Evolutionary conservation across 108 stramenopile species (phyloP).

Genomic region (Conticribra guillardii): DNA sequence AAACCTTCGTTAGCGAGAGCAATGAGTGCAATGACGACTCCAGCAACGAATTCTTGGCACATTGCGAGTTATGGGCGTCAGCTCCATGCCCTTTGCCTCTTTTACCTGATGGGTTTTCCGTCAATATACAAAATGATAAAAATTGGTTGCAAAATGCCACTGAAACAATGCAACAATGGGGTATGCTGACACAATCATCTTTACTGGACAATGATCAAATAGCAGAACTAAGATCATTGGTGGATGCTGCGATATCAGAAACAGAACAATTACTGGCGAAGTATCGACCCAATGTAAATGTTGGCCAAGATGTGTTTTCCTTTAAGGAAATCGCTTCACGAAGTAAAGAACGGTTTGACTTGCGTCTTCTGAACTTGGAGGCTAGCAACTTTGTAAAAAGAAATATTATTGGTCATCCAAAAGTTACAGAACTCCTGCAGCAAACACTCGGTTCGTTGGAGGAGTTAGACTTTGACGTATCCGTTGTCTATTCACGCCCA

Average conservation of each 20-base stretch:
- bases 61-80: slow-evolving; percentile 57
- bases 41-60: background rate
- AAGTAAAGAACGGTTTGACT: slow-evolving; percentile 57
- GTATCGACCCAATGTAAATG: slow-evolving; percentile 45
- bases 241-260: slow-evolving; percentile 29
- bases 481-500: slow-evolving; percentile 66
- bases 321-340: slow-evolving; percentile 70
- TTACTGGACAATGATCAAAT: slow-evolving; percentile 27
- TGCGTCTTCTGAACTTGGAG: slow-evolving; percentile 32
- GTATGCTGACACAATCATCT: slow-evolving; percentile 38
- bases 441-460: slow-evolving; percentile 16
- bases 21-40: background rate
- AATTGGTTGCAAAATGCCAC: slow-evolving; percentile 14
- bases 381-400: slow-evolving; percentile 21
- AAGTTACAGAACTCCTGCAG: slow-evolving; percentile 16
- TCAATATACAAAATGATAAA: background rate
- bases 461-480: slow-evolving; percentile 63
- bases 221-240: slow-evolving; percentile 19
- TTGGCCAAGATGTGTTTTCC: slow-evolving; percentile 53
- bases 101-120: slow-evolving; percentile 28
- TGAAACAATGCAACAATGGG: slow-evolving; percentile 40
- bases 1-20: background rate
- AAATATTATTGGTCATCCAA: slow-evolving; percentile 6
- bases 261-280: slow-evolving; percentile 26
- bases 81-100: slow-evolving; percentile 55